Evolutionary conservation across 257 asterid species (phyloP).

Genomic region (Thymus quinquecostatus): DNA sequence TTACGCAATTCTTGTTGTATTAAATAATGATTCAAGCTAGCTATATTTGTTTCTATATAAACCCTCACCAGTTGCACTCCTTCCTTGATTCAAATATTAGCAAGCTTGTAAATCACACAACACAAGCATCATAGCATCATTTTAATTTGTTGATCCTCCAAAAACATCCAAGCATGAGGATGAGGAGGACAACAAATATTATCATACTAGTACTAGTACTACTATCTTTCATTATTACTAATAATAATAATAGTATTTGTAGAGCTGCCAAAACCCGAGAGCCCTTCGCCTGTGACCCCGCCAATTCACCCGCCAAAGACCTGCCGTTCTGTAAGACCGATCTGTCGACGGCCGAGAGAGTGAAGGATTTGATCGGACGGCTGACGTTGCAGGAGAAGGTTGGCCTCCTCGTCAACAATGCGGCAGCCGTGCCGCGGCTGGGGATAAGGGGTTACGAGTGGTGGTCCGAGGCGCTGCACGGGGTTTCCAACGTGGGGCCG

Average conservation of each 20-base stretch:
- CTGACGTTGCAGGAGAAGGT: constrained; percentile 81
- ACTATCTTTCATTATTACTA: constrained; percentile 16
- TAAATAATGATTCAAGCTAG: constrained; percentile 25
- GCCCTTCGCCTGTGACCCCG: constrained; percentile 67
- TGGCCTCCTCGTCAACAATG: constrained; percentile 53
- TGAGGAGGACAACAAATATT: constrained; percentile 26
- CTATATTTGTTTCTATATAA: constrained; percentile 30
- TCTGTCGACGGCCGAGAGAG: constrained; percentile 44
- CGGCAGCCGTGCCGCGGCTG: constrained; percentile 67
- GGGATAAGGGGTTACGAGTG: constrained; percentile 75
- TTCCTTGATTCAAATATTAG: not conserved
- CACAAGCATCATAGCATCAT: not conserved
- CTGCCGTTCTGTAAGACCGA: constrained; percentile 52
- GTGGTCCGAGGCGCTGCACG: constrained; percentile 98
- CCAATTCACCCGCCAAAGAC: constrained; percentile 34
- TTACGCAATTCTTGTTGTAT: not conserved
- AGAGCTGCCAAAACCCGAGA: constrained; percentile 29
- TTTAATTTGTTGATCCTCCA: not conserved
- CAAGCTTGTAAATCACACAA: not conserved
- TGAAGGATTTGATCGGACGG: constrained; percentile 62
- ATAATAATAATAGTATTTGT: not conserved
- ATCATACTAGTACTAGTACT: constrained; percentile 15
- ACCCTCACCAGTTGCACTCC: constrained; percentile 21
- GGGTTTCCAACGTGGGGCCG: constrained; percentile 76
- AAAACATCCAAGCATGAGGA: constrained; percentile 18